Conservation (phyloP, 257 asterid species). For the Solanum piurae region DNA sequence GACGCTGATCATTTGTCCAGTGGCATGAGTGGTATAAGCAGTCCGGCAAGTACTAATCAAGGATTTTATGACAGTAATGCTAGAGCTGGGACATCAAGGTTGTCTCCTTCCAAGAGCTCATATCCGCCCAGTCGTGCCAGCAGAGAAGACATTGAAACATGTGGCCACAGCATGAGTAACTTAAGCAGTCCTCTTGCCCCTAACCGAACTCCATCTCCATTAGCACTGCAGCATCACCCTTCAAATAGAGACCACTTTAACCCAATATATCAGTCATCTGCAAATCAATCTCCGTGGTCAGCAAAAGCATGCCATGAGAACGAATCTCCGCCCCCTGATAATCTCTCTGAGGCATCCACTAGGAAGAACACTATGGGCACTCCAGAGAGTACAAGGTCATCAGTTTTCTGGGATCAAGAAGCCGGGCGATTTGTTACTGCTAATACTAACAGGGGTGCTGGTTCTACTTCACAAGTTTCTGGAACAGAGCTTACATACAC, state of each 20-base stretch:
- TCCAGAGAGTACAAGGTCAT: slow-evolving; percentile 35
- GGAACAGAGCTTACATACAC: slow-evolving; percentile 74
- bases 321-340: slow-evolving; percentile 7
- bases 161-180: slow-evolving; percentile 59
- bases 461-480: slow-evolving; percentile 43
- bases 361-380: slow-evolving; percentile 27
- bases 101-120: slow-evolving; percentile 59
- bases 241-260: slow-evolving; percentile 50
- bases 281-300: slow-evolving; percentile 45
- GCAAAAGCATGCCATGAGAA: slow-evolving; percentile 17
- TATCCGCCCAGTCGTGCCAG: slow-evolving; percentile 75
- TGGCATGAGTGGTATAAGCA: slow-evolving; percentile 61
- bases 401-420: slow-evolving; percentile 83
- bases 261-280: slow-evolving; percentile 50
- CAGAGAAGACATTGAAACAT: slow-evolving; percentile 68
- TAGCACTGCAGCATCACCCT: slow-evolving; percentile 18
- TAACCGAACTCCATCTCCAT: slow-evolving; percentile 44
- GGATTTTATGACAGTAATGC: slow-evolving; percentile 42
- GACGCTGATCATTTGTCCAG: slow-evolving; percentile 52
- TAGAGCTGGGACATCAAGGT: slow-evolving; percentile 48
- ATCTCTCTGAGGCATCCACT: slow-evolving; percentile 4
- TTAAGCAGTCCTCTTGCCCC: slow-evolving; percentile 72
- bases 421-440: slow-evolving; percentile 70
- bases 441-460: slow-evolving; percentile 22
- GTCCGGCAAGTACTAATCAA: slow-evolving; percentile 56